These are phyloP conservation scores for Arthroderma uncinatum DNA, from an alignment of 2,329 filamentous ascomycete genomes.

Conservation along the genomic window DNA sequence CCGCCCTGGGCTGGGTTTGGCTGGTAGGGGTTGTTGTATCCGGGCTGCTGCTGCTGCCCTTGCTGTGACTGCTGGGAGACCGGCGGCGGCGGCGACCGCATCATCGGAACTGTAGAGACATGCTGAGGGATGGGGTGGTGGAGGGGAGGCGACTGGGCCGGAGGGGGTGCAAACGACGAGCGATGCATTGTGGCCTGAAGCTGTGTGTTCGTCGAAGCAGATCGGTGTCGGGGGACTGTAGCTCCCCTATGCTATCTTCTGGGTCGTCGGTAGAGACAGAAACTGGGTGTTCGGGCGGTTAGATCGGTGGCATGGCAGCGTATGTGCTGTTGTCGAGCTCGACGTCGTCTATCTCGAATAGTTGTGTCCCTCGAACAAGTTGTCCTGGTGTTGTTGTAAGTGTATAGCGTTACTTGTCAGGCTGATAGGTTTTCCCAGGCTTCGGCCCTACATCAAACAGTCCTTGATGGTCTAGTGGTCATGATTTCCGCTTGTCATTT, in stretches of 20 bases:
- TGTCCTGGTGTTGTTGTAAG: neutral
- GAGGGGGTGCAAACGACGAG: slow-evolving; percentile 63
- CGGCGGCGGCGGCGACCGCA: slow-evolving; percentile 80
- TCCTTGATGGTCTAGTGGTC: slow-evolving; percentile 14
- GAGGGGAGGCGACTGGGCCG: slow-evolving; percentile 72
- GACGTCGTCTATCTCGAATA: no score
- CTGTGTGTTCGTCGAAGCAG: neutral
- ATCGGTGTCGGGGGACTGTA: neutral
- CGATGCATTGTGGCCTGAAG: slow-evolving; percentile 58
- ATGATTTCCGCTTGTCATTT: slow-evolving; percentile 15
- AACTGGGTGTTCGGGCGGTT: neutral
- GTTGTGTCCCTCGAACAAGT: no score
- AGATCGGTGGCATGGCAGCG: neutral
- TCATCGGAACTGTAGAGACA: slow-evolving; percentile 92
- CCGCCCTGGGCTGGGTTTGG: slow-evolving; percentile 33
- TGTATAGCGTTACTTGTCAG: neutral
- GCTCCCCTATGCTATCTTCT: no score
- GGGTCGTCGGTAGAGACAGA: neutral
- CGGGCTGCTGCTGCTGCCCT: slow-evolving; percentile 8
- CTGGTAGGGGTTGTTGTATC: slow-evolving; percentile 41
- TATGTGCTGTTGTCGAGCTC: no score
- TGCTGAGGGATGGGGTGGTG: slow-evolving; percentile 97
- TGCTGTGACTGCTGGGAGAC: slow-evolving; percentile 58
- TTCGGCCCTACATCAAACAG: neutral
- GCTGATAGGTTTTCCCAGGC: neutral